Percentiles rank a stretch among this genome's conserved stretches.
phyloP scores from a whole-genome alignment of 106 monocot species.

The Chionographis japonica region DNA sequence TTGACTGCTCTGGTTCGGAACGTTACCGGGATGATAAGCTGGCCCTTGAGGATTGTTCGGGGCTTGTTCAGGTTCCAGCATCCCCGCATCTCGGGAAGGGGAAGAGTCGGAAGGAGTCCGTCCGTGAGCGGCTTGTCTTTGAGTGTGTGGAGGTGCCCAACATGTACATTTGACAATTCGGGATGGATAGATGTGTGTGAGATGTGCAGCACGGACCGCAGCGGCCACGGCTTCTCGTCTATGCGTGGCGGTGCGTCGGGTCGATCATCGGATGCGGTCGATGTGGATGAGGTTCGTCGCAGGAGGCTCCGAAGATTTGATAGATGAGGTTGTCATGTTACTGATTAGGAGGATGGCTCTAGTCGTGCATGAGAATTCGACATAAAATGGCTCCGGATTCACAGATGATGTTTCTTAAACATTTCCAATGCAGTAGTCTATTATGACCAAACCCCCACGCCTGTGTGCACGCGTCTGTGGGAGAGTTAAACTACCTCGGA shows the following conservation, averaged over 20 bases:
- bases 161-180: constrained; percentile 76
- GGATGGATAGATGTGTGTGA: constrained; percentile 57
- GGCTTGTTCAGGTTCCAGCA: constrained; percentile 17
- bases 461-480: no score
- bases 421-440: no score
- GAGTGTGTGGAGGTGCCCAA: constrained; percentile 62
- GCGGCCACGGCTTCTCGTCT: constrained; percentile 13
- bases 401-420: no score
- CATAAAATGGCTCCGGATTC: no score
- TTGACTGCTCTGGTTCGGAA: constrained; percentile 35
- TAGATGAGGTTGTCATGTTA: constrained; percentile 11
- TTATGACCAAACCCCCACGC: no score
- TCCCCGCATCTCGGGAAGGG: constrained; percentile 38
- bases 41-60: constrained; percentile 52
- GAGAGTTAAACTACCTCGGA: no score
- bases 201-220: constrained; percentile 64
- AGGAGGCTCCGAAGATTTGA: constrained; percentile 21
- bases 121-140: constrained; percentile 5
- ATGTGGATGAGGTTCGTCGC: constrained; percentile 36
- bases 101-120: constrained; percentile 30
- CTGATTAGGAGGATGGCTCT: no score
- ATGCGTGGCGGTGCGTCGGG: no score
- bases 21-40: constrained; percentile 21
- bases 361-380: no score
- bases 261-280: neutral